Conservation (phyloP, 2,329 filamentous ascomycete species). For the Shiraia sp. region DNA sequence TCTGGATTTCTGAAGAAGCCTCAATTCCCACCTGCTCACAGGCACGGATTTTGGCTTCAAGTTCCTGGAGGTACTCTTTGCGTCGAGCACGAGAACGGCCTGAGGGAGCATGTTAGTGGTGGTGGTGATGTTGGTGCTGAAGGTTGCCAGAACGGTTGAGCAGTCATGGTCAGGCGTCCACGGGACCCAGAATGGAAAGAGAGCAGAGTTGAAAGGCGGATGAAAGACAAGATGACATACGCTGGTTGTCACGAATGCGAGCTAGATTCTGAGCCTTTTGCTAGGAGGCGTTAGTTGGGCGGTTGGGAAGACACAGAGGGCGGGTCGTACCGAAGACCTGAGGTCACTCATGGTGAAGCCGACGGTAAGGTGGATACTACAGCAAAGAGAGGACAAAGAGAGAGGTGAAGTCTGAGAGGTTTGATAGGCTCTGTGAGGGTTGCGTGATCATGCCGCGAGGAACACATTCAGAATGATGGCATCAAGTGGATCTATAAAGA, state of each 20-base stretch:
- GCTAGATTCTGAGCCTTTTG: slow-evolving; percentile 51
- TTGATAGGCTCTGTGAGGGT: slow-evolving; percentile 17
- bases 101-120: slow-evolving; percentile 16
- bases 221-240: slow-evolving; percentile 15
- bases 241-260: slow-evolving; percentile 76
- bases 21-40: slow-evolving; percentile 69
- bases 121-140: background rate
- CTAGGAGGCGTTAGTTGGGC: slow-evolving; percentile 10
- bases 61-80: slow-evolving; percentile 72
- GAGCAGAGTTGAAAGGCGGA: slow-evolving; percentile 1
- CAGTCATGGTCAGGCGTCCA: background rate
- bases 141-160: background rate
- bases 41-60: slow-evolving; percentile 65
- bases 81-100: slow-evolving; percentile 72
- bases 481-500: slow-evolving; percentile 30
- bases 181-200: background rate
- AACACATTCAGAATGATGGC: slow-evolving; percentile 24
- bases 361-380: slow-evolving; percentile 4
- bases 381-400: slow-evolving; percentile 9
- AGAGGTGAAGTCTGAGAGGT: slow-evolving; percentile 7
- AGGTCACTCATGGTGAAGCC: slow-evolving; percentile 34
- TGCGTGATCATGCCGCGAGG: slow-evolving; percentile 24
- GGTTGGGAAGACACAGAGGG: background rate
- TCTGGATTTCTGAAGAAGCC: slow-evolving; percentile 72
- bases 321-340: slow-evolving; percentile 22